A percentile compares a stretch with the other conserved stretches of the same genome.
Conservation (phyloP, 768 basidiomycete species). For the Leccinum longicurvipes region DNA sequence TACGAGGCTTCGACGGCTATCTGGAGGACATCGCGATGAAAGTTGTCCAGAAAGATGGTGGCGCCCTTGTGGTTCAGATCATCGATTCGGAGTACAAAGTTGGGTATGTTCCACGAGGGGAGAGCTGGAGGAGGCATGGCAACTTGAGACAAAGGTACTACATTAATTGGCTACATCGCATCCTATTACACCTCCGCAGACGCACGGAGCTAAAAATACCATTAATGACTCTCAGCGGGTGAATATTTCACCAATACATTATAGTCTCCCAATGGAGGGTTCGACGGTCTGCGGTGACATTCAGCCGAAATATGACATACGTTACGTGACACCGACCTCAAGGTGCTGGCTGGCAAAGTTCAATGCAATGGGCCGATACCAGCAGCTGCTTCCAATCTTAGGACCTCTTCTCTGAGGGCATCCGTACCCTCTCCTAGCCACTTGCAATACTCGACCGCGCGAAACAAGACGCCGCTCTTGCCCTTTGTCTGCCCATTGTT, state of each 20-base stretch:
- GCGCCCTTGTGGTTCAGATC: conserved; percentile 60
- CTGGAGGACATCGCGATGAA: conserved; percentile 39
- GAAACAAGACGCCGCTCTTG: conserved; percentile 86
- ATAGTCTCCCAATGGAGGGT: neutral
- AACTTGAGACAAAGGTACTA: neutral
- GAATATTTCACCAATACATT: neutral
- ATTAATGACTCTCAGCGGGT: neutral
- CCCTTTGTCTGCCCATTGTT: conserved; percentile 74
- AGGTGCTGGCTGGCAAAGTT: neutral
- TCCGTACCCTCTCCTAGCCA: conserved; percentile 86
- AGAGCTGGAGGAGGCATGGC: conserved; percentile 24
- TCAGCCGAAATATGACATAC: neutral
- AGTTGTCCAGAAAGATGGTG: conserved; percentile 49
- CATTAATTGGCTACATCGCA: conserved; percentile 4
- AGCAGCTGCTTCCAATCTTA: conserved; percentile 63
- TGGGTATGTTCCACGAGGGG: conserved; percentile 54
- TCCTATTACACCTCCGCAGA: neutral
- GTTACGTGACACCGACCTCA: conserved; percentile 14
- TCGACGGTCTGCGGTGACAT: neutral
- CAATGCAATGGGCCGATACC: conserved; percentile 37
- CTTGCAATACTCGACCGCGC: conserved; percentile 79
- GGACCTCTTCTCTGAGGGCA: conserved; percentile 65
- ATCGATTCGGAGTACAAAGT: conserved; percentile 51
- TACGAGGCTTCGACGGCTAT: conserved; percentile 40
- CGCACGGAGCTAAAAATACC: conserved; percentile 6